These are phyloP conservation scores for Dothideomycetes sp. DNA, from an alignment of 2,329 filamentous ascomycete genomes.

Conservation along the genomic window DNA sequence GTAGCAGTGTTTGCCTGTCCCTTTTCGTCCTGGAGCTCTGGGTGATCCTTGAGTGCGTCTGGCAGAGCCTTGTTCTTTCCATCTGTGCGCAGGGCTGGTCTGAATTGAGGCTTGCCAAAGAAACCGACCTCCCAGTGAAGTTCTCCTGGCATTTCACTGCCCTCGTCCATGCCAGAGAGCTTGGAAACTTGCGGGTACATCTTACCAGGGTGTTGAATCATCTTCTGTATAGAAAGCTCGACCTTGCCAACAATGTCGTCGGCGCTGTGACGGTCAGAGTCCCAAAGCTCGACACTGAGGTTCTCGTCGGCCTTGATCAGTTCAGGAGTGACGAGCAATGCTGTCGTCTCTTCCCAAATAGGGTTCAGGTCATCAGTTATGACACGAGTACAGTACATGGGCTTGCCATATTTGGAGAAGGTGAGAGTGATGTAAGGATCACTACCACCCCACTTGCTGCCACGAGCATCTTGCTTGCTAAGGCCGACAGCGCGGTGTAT, in stretches of 20 bases:
- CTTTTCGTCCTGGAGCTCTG: slow-evolving; percentile 79
- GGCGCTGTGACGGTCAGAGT: slow-evolving; percentile 82
- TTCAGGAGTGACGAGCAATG: slow-evolving; percentile 76
- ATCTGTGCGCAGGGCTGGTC: slow-evolving; percentile 72
- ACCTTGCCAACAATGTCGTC: slow-evolving; percentile 95
- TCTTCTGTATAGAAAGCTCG: slow-evolving; percentile 84
- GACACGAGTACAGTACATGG: slow-evolving; percentile 93
- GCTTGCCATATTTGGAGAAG: slow-evolving; percentile 94
- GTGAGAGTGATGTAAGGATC: slow-evolving; percentile 93
- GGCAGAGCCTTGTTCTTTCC: slow-evolving; percentile 74
- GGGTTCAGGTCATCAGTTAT: slow-evolving; percentile 93
- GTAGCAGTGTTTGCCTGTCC: slow-evolving; percentile 60
- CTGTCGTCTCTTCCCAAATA: slow-evolving; percentile 79
- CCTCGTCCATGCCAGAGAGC: slow-evolving; percentile 70
- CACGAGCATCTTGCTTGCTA: slow-evolving; percentile 81
- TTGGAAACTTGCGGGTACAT: slow-evolving; percentile 87
- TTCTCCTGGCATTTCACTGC: slow-evolving; percentile 82
- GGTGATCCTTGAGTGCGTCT: slow-evolving; percentile 58
- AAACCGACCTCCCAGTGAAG: slow-evolving; percentile 94
- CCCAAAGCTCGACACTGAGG: slow-evolving; percentile 89
- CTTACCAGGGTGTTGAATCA: slow-evolving; percentile 85
- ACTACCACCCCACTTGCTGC: slow-evolving; percentile 74
- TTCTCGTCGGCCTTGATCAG: slow-evolving; percentile 90
- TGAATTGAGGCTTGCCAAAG: slow-evolving; percentile 83
- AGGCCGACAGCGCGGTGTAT: slow-evolving; percentile 81